Evolutionary conservation across 495 filamentous ascomycete genomes (phyloP), one percentile per base, ranked within the genome.

Genomic region (Penicillium taxi): DNA sequence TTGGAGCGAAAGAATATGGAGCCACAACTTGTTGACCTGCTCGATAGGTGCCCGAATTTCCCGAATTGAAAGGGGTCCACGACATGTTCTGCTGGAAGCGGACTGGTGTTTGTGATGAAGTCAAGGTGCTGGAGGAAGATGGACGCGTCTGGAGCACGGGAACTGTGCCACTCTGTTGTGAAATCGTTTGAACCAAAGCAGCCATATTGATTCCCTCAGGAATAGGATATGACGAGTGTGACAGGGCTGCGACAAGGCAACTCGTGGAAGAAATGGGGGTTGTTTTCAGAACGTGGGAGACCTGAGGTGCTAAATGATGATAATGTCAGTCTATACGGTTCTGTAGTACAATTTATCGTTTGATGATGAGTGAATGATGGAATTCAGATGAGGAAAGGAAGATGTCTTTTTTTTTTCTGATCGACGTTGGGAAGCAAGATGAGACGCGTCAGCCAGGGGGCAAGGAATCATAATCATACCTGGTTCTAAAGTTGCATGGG

Each of bases 141-240:
- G 86, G 81, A 50, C 83, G 79, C 43, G 82, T 75, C 56, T 87
- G 84, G 45, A 94, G 80, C 75, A 90, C 80, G 37, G 82, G 82
- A 53, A 84, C 75, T 43, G 82, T 84, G 53, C 76, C 75, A 58
- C 79, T 78, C 63, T 86, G 84, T 64, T 84, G 77, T 50, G 86
- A 82, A 57, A 89, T 88, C 44, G 86, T 76, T 72, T 94, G 86
- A 63, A 91, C 85, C 67, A 94, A 74, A 63, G 86, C 85, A 68
- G 86, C 86, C 86, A 94, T 94, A 59, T 55, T 69, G 66, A 49
- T 59, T 53, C 50, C 50, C 43, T 57, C 52, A 45, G 35, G 37
- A 26, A 22, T 38, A 16, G 11, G 12, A 36, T 33, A n/a, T n/a
- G 45, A 50, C 46, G 46, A 49, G 34, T 34, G 32, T 48, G 41